Evolutionary conservation across 331 rosid genomes (phyloP), one percentile per base, ranked within the genome.

Genomic region (Spiraea crenata): DNA sequence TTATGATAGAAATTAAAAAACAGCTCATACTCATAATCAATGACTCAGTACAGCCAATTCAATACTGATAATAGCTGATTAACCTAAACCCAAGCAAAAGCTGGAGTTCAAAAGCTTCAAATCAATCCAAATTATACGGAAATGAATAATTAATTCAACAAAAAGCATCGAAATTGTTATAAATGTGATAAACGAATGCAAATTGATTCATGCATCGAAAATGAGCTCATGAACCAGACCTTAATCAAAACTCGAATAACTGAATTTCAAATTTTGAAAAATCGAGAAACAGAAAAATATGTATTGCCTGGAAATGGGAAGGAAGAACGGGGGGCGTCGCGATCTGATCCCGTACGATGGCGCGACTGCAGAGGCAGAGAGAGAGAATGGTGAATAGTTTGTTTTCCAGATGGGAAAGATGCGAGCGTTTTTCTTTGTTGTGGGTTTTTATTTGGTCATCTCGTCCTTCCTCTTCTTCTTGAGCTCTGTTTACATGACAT

Each of bases 321-420:
- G 55, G 41, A 39, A 9, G 31, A 25, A 25, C 31, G 31, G 31
- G 9, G 57, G 64, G 72, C n/a, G 65, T 55, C 65, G 72, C 57
- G 77, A 74, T 74, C 77, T 65, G 77, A 31, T 15, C 51, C 69
- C 63, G 34, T 25, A 31, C 57, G 63, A 64, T 62, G 71, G 77
- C 71, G 37, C 41, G 57, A 31, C 19, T 63, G 39, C 51, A 20
- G 47, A 20, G 56, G 17, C 3, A 3, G 25, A 37, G 19, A 38
- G 49, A 8, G 71, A 16, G 17, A 9, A 35, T n/a, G 67, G 17
- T 3, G 57, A 6, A 15, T 25, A 31, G 9, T 2, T 6, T 25
- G 31, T 25, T 65, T 48, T 15, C 6, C 65, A 44, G 74, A 44
- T 70, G 65, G 46, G 65, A 57, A 2, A 12, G 16, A 20, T 6